These are phyloP conservation scores for Aspergillus clavatus DNA, from an alignment of 2,329 filamentous ascomycete species.

Conservation along the genomic window DNA sequence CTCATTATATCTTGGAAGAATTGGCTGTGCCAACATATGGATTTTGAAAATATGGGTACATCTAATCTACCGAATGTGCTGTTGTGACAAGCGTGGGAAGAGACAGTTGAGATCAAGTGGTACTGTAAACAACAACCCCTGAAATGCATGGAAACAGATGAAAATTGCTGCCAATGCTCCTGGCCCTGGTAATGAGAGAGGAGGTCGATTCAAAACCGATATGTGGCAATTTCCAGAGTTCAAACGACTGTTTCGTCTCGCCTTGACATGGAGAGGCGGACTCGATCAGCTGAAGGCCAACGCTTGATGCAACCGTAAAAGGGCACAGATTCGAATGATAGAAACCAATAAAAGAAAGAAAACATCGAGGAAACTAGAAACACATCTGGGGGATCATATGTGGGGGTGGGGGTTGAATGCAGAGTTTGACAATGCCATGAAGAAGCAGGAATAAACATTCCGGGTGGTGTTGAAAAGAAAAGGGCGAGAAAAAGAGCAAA, in stretches of 20 bases:
- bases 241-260: neutral
- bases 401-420: neutral
- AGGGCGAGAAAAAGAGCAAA: conserved; percentile 2
- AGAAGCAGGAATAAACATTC: conserved; percentile 9
- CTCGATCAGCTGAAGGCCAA: conserved; percentile 1
- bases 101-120: conserved; percentile 9
- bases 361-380: conserved; percentile 8
- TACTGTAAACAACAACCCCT: conserved; percentile 6
- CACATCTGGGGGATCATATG: conserved; percentile 3
- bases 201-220: neutral
- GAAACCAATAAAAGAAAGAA: conserved; percentile 6
- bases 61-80: conserved; percentile 30
- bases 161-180: conserved; percentile 2
- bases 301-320: conserved; percentile 5
- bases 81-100: conserved; percentile 14
- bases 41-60: conserved; percentile 29
- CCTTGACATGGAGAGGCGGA: neutral
- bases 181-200: neutral
- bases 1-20: neutral
- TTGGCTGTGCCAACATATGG: conserved; percentile 5
- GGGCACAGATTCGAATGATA: conserved; percentile 5
- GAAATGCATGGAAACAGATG: conserved; percentile 11
- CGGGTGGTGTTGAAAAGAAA: conserved; percentile 13
- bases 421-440: conserved; percentile 2
- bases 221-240: neutral